phyloP scores from a whole-genome alignment of 1,139 yeast genomes.

The Hyphopichia khmerensis region DNA sequence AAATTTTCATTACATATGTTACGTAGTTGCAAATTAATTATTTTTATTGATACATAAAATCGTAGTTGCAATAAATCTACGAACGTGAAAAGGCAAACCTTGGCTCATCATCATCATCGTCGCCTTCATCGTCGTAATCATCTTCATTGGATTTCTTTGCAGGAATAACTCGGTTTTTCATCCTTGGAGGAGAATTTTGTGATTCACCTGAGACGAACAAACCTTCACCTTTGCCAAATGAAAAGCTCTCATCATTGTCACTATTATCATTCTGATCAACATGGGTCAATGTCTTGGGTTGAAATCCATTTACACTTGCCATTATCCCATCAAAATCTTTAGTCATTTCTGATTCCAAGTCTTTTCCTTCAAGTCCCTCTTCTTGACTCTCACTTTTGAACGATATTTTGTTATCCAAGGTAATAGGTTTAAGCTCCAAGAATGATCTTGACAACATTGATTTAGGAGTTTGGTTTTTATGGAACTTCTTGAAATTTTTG shows the following conservation, averaged over 20 bases:
- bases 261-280: conserved; percentile 7
- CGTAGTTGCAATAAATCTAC: not conserved
- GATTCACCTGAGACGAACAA: conserved; percentile 21
- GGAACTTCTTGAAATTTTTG: conserved; percentile 39
- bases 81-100: conserved; percentile 32
- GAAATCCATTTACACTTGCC: conserved; percentile 20
- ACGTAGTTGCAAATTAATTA: not conserved
- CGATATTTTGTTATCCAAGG: conserved; percentile 12
- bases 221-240: conserved; percentile 6
- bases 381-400: conserved; percentile 7
- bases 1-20: too few species aligned
- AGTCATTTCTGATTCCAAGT: conserved; percentile 6
- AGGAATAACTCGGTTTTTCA: too few species aligned
- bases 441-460: conserved; percentile 23
- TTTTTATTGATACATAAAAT: not conserved
- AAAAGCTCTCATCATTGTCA: conserved; percentile 8
- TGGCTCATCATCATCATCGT: conserved; percentile 37
- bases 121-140: conserved; percentile 29
- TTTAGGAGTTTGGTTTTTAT: conserved; percentile 23
- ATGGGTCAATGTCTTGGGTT: conserved; percentile 4
- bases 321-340: conserved; percentile 28
- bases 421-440: conserved; percentile 21
- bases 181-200: conserved; percentile 4
- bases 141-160: too few species aligned
- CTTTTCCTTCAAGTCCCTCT: conserved; percentile 5